Evolutionary conservation across 306 rosid species (phyloP), one percentile per base, ranked within the genome.

Genomic region (Quercus gilva): DNA sequence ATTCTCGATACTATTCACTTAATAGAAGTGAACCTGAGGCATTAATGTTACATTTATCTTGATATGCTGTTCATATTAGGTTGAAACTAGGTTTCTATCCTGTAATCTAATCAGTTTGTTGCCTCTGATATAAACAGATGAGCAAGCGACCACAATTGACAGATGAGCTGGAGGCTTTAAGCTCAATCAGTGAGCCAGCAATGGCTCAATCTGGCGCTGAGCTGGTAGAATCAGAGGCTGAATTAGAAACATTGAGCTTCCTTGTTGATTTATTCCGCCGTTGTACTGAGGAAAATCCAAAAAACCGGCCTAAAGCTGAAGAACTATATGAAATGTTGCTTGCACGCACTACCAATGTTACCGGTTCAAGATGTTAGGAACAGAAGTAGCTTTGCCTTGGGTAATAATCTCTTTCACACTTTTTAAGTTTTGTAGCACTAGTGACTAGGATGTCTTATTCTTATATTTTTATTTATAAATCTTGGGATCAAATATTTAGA

Each of bases 261-360:
- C 97, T 91, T 55, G 89, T 93, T 67, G 89, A 93, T 69, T 82
- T 96, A 86, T 96, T 90, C 74, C 87, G 55, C 73, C 88, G 79
- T 72, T 96, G 99, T 74, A 88, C 97, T 0, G 69, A 82, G 71
- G 93, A 89, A 76, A 84, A 89, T 74, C 96, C 96, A 5, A 71
- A n/a, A 8, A 87, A 88, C 61, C 92, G 96, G 19, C 99, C 97
- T 20, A 82, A 93, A 2, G 96, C 97, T 59, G 80, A 91, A 79
- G 83, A 88, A 80, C 91, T 96, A 78, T 74, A 87, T 74, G 80
- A 89, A 82, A 77, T 82, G 86, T 73, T 96, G 82, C 79, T 87
- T 19, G 83, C 77, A 23, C 88, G 73, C 21, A 74, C 87, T 45
- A 74, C 65, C 76, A 35, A 84, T 19, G 67, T 35, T 72, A 51